Evolutionary conservation across 2,329 filamentous ascomycete species (phyloP).

Genomic region (Sphaceloma murrayae): DNA sequence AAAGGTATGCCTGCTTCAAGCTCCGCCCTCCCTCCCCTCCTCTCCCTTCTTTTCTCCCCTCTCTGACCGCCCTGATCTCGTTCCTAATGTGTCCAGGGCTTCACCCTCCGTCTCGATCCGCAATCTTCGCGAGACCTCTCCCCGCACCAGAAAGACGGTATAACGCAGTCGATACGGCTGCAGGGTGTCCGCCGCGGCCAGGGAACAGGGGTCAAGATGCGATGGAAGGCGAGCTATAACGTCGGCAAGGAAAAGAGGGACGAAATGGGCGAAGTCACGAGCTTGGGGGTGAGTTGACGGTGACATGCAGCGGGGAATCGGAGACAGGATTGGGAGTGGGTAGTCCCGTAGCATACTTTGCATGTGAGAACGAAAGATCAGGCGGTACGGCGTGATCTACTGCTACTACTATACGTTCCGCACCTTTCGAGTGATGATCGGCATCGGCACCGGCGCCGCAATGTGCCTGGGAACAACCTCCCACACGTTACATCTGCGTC

Average conservation of each 20-base stretch:
- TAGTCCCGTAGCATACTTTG: too few species aligned
- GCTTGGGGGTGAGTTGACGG: conserved; percentile 53
- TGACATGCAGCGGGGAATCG: neutral
- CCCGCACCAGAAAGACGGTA: conserved; percentile 62
- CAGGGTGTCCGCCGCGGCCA: conserved; percentile 63
- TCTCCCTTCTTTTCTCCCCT: neutral
- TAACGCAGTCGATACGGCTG: conserved; percentile 72
- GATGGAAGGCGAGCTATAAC: conserved; percentile 79
- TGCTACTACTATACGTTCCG: too few species aligned
- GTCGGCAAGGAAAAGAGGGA: conserved; percentile 53
- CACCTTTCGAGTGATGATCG: too few species aligned
- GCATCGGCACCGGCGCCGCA: neutral
- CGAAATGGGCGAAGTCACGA: conserved; percentile 76
- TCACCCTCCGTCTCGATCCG: conserved; percentile 69
- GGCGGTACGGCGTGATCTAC: too few species aligned
- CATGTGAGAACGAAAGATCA: too few species aligned
- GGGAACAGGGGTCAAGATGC: conserved; percentile 73
- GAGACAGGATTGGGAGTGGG: neutral
- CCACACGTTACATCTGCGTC: too few species aligned
- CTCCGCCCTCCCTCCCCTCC: conserved; percentile 8
- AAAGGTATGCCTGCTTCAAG: conserved; percentile 70
- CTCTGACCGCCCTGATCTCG: neutral
- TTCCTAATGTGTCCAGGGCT: conserved; percentile 51
- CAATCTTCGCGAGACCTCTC: conserved; percentile 70
- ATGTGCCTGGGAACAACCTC: too few species aligned